Base-by-base conservation (phyloP, 495 filamentous ascomycete species). In the Rusavskia elegans region DNA sequence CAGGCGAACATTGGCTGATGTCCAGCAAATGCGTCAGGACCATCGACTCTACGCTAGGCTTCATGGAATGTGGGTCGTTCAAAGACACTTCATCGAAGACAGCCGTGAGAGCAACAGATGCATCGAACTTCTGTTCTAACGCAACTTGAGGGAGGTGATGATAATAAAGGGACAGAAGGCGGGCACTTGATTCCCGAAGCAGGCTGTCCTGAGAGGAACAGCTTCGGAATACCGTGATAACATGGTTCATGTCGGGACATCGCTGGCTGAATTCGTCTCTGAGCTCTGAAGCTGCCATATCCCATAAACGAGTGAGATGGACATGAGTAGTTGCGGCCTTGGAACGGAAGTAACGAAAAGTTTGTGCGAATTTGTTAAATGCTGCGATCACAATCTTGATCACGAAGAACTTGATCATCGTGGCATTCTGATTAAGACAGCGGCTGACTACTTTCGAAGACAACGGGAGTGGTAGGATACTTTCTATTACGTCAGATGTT, bases 41-140 rank as follows among this genome's bases (percentile, higher is more conserved):
- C 41, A 87, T 73, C 8, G 81, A 52, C 23, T 77, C 68, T 45
- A 88, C 63, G 0, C 61, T 71, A 45, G 59, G 56, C 45, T 78
- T 70, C 51, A 79, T 67, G 0, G 71, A 67, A 32, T 70, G 65
- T 32, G 70, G 69, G 7, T 64, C 66, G 1, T 14, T 57, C 17
- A 30, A 49, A 39, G 21, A 41, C 38, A 14, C 70, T 59, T 81
- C 6, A 76, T 52, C 39, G 41, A 94, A 65, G 7, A 79, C 73
- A 48, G 79, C 73, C 16, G 83, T 75, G n/a, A 96, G 66, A 16
- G 84, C 68, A 5, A 81, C 64, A 0, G 87, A 87, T 16, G 90
- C 83, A 64, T 96, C 93, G 56, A 95, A 87, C 49, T 79, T 88
- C 49, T 89, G 85, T 52, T 81, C 80, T 29, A 93, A 67, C 0